Evolutionary conservation across 1,284 basidiomycete genomes (phyloP).

Genomic region (Apiotrichum gracile): DNA sequence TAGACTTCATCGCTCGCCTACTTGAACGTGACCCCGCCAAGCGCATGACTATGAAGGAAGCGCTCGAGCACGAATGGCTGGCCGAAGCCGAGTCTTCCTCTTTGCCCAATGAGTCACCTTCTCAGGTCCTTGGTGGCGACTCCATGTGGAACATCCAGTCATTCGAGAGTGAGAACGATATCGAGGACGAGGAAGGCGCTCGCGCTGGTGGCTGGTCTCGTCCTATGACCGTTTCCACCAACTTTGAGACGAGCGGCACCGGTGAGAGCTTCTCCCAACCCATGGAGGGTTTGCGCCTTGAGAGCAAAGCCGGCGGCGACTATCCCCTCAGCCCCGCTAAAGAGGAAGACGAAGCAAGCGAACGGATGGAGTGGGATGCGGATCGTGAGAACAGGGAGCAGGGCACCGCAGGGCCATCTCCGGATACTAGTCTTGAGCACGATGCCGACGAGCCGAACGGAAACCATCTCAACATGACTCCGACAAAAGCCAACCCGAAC

Average conservation of each 20-base stretch:
- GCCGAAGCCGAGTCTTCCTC: conserved; percentile 28
- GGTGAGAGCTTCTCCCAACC: conserved; percentile 39
- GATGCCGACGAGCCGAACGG: not conserved
- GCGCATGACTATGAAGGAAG: conserved; percentile 58
- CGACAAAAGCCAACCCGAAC: not conserved
- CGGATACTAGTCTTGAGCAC: not conserved
- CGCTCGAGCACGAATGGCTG: conserved; percentile 65
- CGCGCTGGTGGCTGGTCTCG: conserved; percentile 20
- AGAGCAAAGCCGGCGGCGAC: not conserved
- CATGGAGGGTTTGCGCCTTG: conserved; percentile 30
- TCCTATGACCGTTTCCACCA: conserved; percentile 35
- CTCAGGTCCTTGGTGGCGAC: conserved; percentile 32
- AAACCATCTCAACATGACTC: no score
- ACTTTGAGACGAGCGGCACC: conserved; percentile 22
- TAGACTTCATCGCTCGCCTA: conserved; percentile 53
- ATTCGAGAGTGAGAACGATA: conserved; percentile 22
- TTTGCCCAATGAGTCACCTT: conserved; percentile 20
- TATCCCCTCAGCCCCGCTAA: not conserved
- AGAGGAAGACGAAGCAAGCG: no score
- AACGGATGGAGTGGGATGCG: not conserved
- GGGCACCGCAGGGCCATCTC: not conserved
- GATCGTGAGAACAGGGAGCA: not conserved
- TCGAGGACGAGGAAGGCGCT: conserved; percentile 11
- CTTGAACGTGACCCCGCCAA: conserved; percentile 53
- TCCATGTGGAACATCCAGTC: conserved; percentile 36